A percentile compares a stretch with the other conserved stretches of the same genome.
Evolutionary conservation across 2,329 filamentous ascomycete genomes (phyloP).

Genomic region (Pezicula rhizophila): DNA sequence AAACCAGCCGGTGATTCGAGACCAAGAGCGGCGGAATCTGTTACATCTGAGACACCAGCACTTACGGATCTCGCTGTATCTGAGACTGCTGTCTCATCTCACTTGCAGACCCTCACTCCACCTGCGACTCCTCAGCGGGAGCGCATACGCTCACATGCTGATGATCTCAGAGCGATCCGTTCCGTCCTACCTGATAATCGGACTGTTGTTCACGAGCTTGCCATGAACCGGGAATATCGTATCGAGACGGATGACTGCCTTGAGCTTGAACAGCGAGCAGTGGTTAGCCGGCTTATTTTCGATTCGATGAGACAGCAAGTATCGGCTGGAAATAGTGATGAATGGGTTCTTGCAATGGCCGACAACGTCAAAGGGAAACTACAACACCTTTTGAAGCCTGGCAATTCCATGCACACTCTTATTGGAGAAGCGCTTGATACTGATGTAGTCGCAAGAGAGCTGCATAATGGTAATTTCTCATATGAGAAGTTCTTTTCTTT

Average conservation of each 20-base stretch:
- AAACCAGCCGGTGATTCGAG: conserved; percentile 64
- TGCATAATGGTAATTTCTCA: conserved; percentile 66
- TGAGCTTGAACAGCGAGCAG: conserved; percentile 51
- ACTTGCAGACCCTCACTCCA: conserved; percentile 44
- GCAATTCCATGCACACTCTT: conserved; percentile 67
- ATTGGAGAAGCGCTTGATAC: conserved; percentile 72
- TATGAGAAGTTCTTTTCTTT: conserved; percentile 76
- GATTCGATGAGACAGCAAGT: conserved; percentile 56
- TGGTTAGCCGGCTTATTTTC: conserved; percentile 50
- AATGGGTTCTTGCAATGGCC: conserved; percentile 65
- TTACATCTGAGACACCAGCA: conserved; percentile 31
- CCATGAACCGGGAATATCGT: conserved; percentile 72
- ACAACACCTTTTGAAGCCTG: conserved; percentile 62
- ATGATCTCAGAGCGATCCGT: conserved; percentile 26
- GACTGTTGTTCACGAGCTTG: conserved; percentile 70
- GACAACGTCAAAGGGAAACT: conserved; percentile 67
- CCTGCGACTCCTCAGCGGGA: conserved; percentile 41
- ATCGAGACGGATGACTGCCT: conserved; percentile 53
- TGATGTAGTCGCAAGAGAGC: conserved; percentile 64
- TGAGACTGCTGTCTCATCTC: conserved; percentile 34
- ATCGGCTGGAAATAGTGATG: conserved; percentile 56
- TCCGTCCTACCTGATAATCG: conserved; percentile 65
- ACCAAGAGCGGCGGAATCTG: conserved; percentile 48
- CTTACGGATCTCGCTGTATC: conserved; percentile 36
- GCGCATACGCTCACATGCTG: conserved; percentile 16